Evolutionary conservation across 306 rosid species (phyloP).

Genomic region (Albizia julibrissin): DNA sequence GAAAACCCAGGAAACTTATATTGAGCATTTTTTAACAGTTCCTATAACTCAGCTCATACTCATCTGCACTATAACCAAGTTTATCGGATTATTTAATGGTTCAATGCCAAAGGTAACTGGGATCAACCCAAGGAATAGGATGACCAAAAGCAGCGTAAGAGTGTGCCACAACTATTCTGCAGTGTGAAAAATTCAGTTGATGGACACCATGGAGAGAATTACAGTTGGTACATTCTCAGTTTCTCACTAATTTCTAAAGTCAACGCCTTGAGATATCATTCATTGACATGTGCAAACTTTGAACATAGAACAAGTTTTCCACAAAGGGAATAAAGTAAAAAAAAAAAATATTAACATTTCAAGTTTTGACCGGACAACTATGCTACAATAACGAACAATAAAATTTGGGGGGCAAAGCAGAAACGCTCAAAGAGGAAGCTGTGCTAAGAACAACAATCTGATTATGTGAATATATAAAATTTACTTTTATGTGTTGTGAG

Average conservation of each 20-base stretch:
- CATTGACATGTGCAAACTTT: neutral
- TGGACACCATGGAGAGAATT: neutral
- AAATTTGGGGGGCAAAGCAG: neutral
- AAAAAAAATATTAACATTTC: neutral
- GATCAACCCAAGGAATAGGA: neutral
- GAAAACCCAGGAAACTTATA: neutral
- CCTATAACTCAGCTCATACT: neutral
- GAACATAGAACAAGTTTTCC: neutral
- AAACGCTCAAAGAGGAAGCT: neutral
- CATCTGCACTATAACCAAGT: neutral
- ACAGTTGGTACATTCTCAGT: neutral
- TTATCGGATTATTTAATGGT: neutral
- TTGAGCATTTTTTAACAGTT: neutral
- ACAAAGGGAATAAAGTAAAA: neutral
- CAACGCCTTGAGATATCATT: neutral
- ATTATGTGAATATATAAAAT: neutral
- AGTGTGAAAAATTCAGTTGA: neutral
- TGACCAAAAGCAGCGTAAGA: neutral
- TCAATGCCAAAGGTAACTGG: neutral
- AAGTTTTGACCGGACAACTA: neutral
- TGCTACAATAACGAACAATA: neutral
- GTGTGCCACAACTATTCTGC: neutral
- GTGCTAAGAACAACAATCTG: neutral
- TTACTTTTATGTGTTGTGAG: neutral
- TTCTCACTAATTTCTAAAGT: slow-evolving; percentile 30